These are phyloP conservation scores for Xylaria sp. DNA, from an alignment of 2,329 filamentous ascomycete genomes.

Conservation along the genomic window DNA sequence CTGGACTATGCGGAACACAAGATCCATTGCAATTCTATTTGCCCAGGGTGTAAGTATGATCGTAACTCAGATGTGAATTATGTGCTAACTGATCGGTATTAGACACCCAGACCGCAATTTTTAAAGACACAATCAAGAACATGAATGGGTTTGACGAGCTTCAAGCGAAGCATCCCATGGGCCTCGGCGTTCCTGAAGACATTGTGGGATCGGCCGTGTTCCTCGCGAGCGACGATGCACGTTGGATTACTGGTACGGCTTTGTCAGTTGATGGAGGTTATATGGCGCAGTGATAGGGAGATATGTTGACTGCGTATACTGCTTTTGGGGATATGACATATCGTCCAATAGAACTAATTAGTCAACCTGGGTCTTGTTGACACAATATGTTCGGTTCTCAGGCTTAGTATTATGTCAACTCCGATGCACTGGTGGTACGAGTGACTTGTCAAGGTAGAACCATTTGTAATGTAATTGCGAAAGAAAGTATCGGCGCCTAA, in stretches of 20 bases:
- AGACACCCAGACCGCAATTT: slow-evolving; percentile 37
- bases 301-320: background rate
- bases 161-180: slow-evolving; percentile 16
- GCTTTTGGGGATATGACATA: too few species aligned
- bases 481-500: background rate
- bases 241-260: slow-evolving; percentile 15
- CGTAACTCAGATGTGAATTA: background rate
- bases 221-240: slow-evolving; percentile 18
- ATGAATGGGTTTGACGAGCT: slow-evolving; percentile 3
- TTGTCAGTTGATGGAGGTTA: slow-evolving; percentile 26
- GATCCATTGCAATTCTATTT: slow-evolving; percentile 43
- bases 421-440: background rate
- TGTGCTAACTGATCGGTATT: background rate
- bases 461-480: background rate
- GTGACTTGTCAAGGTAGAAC: background rate
- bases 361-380: background rate
- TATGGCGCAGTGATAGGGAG: slow-evolving; percentile 14
- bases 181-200: slow-evolving; percentile 20
- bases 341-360: background rate
- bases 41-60: slow-evolving; percentile 58
- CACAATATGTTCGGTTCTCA: background rate
- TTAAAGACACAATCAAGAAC: slow-evolving; percentile 26
- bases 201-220: slow-evolving; percentile 24
- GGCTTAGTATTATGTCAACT: background rate
- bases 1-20: slow-evolving; percentile 29